Evolutionary conservation across 345 rosid genomes (phyloP).

Genomic region (Geranium rotundifolium): DNA sequence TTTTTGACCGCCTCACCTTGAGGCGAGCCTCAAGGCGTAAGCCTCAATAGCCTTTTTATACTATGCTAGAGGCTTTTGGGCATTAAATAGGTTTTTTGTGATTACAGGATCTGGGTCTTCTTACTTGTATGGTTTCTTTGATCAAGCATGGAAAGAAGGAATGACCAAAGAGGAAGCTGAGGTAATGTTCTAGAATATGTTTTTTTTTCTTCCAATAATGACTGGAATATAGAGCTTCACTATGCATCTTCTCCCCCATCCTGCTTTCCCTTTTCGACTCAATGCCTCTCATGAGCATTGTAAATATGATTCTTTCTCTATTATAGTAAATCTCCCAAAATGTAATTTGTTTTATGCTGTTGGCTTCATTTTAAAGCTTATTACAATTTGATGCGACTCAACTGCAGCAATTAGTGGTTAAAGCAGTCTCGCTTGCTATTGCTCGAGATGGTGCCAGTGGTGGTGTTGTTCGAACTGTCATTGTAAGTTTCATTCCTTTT

Average conservation of each 20-base stretch:
- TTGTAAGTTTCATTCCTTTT: conserved; percentile 35
- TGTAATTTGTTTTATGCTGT: not conserved
- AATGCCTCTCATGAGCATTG: not conserved
- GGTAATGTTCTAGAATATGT: conserved; percentile 28
- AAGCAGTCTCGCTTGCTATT: conserved; percentile 87
- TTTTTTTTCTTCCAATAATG: no score
- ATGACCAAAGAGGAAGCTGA: conserved; percentile 98
- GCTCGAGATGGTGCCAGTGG: conserved; percentile 99
- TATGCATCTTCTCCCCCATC: not conserved
- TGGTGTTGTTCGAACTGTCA: conserved; percentile 90
- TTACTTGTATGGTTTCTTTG: conserved; percentile 90
- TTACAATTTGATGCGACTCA: not conserved
- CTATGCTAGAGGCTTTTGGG: not conserved
- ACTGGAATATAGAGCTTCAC: no score
- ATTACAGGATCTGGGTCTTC: conserved; percentile 86
- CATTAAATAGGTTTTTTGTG: not conserved
- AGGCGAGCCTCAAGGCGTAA: no score
- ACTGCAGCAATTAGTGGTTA: conserved; percentile 79
- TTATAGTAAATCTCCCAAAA: not conserved
- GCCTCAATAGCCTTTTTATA: no score
- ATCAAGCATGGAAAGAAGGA: conserved; percentile 92
- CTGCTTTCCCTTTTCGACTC: not conserved
- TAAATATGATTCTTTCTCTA: no score
- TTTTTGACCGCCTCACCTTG: no score
- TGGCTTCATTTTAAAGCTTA: not conserved